Base-by-base conservation (phyloP, 352 stramenopile genomes). In the Hyaloperonospora arabidopsidis region DNA sequence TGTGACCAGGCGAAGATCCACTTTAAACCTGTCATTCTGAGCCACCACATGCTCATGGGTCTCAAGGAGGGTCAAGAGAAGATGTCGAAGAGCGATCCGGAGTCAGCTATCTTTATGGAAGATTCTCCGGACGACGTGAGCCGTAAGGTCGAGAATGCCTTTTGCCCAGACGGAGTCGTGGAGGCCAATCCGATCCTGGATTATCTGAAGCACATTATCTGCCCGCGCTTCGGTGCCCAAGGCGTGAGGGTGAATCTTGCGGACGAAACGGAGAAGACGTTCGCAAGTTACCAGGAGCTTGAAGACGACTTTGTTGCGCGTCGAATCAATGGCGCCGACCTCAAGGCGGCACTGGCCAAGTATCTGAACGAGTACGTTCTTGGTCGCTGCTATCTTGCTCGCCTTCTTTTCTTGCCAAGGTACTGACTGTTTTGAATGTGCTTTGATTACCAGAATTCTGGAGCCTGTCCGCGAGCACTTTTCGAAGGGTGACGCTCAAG, bases 71-170 rank as follows among this genome's bases (percentile, higher is more conserved):
- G 97, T 5, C 96, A 99, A 70, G 95, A 98, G 65, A 99, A 99
- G 75, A 99, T 99, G 97, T 97, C 82, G 57, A 99, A 99, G 78
- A 98, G 89, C 56, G 95, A 99, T 82, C 96, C 96, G 5, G 95
- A 98, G 79, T 97, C 83, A 45, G 89, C 89, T 17, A 97, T 99
- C 59, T 99, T 99, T 70, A 99, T 99, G 97, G 97, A 99, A 65
- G 95, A 98, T 71, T 84, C 85, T 2, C 76, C 67, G 1, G 91
- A 94, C 44, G 91, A 97, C 65, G 93, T 98, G 28, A 94, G 96
- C 65, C 89, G 84, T 60, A 99, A 99, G 81, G 95, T 99, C 57
- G 97, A 97, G 63, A 98, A 98, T 63, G 95, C 96, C 6, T 99
- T 97, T 62, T 99, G 97, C 54, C 96, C 90, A 0, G 84, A 88